Evolutionary conservation across 371 early-diverging fungal species (phyloP).

Genomic region (Syncephalastrum monosporum): DNA sequence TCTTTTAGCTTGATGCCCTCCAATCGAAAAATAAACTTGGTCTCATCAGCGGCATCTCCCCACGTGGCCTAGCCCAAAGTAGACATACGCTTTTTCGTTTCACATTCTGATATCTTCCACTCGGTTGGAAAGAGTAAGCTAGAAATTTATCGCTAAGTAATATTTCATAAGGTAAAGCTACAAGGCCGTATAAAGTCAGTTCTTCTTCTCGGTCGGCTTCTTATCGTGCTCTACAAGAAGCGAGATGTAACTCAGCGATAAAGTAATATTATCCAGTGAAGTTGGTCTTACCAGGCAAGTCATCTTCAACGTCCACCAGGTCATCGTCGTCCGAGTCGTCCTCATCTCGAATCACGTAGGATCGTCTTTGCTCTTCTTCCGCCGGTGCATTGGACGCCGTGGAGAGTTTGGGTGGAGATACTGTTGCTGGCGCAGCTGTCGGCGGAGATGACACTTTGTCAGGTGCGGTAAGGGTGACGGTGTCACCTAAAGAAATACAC

Average conservation of each 20-base stretch:
- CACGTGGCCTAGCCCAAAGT: too few species aligned
- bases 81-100: too few species aligned
- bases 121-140: not conserved
- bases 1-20: too few species aligned
- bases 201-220: not conserved
- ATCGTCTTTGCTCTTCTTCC: constrained; percentile 15
- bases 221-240: not conserved
- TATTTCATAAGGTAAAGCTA: not conserved
- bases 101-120: too few species aligned
- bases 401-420: too few species aligned
- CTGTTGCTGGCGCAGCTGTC: constrained; percentile 10
- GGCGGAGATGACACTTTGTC: constrained; percentile 7
- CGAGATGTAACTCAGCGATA: constrained; percentile 1
- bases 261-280: not conserved
- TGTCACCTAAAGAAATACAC: constrained; percentile 5
- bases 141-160: not conserved
- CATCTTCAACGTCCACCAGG: constrained; percentile 27
- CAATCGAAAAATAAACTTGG: too few species aligned
- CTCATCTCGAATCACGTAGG: constrained; percentile 28
- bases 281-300: not conserved
- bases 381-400: constrained; percentile 7
- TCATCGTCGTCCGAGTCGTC: constrained; percentile 28
- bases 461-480: constrained; percentile 12
- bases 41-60: too few species aligned
- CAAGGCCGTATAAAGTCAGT: not conserved